These are phyloP conservation scores for Sporisorium exsertum DNA, from an alignment of 1,284 basidiomycete genomes.

Conservation along the genomic window DNA sequence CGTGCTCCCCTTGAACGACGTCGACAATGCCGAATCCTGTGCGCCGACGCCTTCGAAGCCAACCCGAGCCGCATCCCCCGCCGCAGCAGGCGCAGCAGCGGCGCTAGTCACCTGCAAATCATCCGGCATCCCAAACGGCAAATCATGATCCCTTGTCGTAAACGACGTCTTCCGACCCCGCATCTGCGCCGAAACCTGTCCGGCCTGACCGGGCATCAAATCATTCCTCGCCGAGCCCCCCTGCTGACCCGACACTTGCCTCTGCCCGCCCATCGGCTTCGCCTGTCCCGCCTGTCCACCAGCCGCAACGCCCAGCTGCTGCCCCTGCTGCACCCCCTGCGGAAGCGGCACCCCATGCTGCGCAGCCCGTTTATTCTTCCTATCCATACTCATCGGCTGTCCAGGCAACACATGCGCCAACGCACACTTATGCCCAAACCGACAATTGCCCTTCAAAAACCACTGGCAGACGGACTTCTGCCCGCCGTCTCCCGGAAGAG, in stretches of 20 bases:
- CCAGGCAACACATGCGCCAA: constrained; percentile 89
- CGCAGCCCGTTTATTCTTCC: constrained; percentile 97
- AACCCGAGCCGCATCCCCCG: constrained; percentile 20
- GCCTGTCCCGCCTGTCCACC: constrained; percentile 1
- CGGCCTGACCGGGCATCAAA: constrained; percentile 13
- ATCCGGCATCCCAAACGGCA: constrained; percentile 77
- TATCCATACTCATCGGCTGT: constrained; percentile 85
- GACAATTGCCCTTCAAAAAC: constrained; percentile 89
- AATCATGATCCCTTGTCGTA: constrained; percentile 80
- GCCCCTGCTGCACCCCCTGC: constrained; percentile 23
- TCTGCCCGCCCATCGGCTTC: constrained; percentile 4
- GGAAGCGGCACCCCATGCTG: constrained; percentile 73
- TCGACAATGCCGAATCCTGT: constrained; percentile 17
- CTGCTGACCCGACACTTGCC: constrained; percentile 23
- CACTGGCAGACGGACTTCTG: constrained; percentile 90
- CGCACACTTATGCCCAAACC: constrained; percentile 93
- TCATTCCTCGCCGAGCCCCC: constrained; percentile 10
- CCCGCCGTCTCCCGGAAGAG: constrained; percentile 68
- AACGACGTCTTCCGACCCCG: constrained; percentile 72
- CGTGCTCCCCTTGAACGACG: constrained; percentile 29
- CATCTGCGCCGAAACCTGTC: constrained; percentile 15
- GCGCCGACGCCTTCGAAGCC: constrained; percentile 20
- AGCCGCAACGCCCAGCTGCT: not conserved
- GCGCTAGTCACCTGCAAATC: constrained; percentile 68
- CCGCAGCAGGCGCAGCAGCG: constrained; percentile 8